A percentile compares a stretch with the other conserved stretches of the same genome.
Conservation (phyloP, 2,329 filamentous ascomycete genomes). For the Sarocladiaceae sp. region DNA sequence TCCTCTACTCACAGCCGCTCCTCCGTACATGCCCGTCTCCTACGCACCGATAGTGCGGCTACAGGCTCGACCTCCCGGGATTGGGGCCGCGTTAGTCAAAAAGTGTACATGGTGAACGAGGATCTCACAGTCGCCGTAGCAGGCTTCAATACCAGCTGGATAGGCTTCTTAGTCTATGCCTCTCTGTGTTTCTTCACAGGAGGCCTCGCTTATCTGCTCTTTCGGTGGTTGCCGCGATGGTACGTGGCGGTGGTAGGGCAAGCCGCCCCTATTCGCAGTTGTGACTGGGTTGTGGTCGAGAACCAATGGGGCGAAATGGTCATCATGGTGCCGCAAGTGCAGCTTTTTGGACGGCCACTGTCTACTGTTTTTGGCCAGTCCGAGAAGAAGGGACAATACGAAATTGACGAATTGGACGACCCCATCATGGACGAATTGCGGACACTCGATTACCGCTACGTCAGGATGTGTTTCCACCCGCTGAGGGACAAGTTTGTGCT, state of each 20-base stretch:
- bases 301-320: slow-evolving; percentile 95
- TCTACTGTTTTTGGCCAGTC: slow-evolving; percentile 61
- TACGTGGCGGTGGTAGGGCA: slow-evolving; percentile 69
- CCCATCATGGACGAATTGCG: slow-evolving; percentile 70
- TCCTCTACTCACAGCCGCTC: slow-evolving; percentile 54
- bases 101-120: slow-evolving; percentile 87
- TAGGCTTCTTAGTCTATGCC: slow-evolving; percentile 65
- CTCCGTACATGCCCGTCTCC: slow-evolving; percentile 57
- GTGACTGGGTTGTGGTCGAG: slow-evolving; percentile 90
- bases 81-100: slow-evolving; percentile 69
- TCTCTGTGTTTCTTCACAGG: slow-evolving; percentile 64
- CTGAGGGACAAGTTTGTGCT: slow-evolving; percentile 82
- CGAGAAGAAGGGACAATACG: slow-evolving; percentile 51
- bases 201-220: slow-evolving; percentile 75
- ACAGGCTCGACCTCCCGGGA: slow-evolving; percentile 61
- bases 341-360: slow-evolving; percentile 46
- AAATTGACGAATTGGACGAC: slow-evolving; percentile 58
- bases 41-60: slow-evolving; percentile 62
- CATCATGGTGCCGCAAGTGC: slow-evolving; percentile 60
- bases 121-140: slow-evolving; percentile 91
- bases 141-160: slow-evolving; percentile 72
- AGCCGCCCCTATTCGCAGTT: slow-evolving; percentile 61
- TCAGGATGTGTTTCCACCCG: slow-evolving; percentile 88
- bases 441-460: slow-evolving; percentile 85
- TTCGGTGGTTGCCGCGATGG: slow-evolving; percentile 88